Evolutionary conservation across 129 eudicot genomes (phyloP), one percentile per base, ranked within the genome.

Genomic region (Helichrysum umbraculigerum): DNA sequence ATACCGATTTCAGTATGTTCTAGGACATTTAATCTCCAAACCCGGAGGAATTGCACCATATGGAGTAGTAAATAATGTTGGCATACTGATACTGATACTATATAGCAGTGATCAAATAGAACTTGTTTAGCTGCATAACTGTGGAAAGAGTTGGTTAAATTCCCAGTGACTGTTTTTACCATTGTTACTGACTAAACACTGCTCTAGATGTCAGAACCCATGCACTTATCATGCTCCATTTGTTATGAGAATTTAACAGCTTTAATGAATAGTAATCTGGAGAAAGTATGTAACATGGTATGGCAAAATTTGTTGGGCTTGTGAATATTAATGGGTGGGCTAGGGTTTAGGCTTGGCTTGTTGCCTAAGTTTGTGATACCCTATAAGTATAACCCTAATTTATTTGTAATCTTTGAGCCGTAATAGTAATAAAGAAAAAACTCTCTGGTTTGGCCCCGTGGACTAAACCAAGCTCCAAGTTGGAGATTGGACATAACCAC

Each of bases 271-370:
- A 71, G 76, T 61, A 60, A 70, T 17, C 16, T 68, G 69, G 42
- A n/a, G 70, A 68, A 42, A 77, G 60, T 21, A 70, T 70, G 66
- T 69, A 61, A 54, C 62, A 71, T 33, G 21, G 82, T 71, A 78
- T 78, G 72, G 82, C 52, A 21, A 62, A 70, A 61, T 61, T 78
- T n/a, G n/a, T n/a, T n/a, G n/a, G n/a, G n/a, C n/a, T n/a, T n/a
- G n/a, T n/a, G n/a, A n/a, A n/a, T n/a, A n/a, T n/a, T n/a, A n/a
- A n/a, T n/a, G n/a, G n/a, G n/a, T n/a, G n/a, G n/a, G n/a, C n/a
- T n/a, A n/a, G n/a, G n/a, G n/a, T n/a, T n/a, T n/a, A n/a, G n/a
- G n/a, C n/a, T n/a, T n/a, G n/a, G n/a, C n/a, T n/a, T n/a, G n/a
- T n/a, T n/a, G n/a, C n/a, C n/a, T n/a, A n/a, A n/a, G n/a, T n/a